phyloP scores from a whole-genome alignment of 148 eudicot species.

The Vaccinium macrocarpon region DNA sequence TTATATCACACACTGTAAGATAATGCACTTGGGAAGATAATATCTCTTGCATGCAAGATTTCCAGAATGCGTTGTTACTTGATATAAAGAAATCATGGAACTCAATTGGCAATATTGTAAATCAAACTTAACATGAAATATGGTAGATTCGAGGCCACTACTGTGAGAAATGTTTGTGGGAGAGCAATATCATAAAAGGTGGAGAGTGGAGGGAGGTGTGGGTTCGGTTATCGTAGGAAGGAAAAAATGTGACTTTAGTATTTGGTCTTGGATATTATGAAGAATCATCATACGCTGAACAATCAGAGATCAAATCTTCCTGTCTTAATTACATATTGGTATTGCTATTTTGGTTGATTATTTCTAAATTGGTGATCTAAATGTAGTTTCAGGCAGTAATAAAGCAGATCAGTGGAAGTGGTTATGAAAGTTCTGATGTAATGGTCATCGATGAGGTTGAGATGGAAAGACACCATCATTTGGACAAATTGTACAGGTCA shows the following conservation, averaged over 20 bases:
- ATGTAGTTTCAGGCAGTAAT: constrained; percentile 72
- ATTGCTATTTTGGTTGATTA: neutral
- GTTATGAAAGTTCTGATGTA: constrained; percentile 79
- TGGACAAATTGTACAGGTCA: constrained; percentile 82
- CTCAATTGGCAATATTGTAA: neutral
- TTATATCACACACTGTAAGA: neutral
- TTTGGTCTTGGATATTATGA: neutral
- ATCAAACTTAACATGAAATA: neutral
- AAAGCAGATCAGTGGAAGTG: constrained; percentile 78
- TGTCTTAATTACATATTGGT: neutral
- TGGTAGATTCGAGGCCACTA: neutral
- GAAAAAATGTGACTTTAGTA: neutral
- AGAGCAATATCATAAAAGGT: neutral
- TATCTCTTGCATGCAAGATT: neutral
- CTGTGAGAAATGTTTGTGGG: neutral
- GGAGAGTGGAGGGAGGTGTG: neutral
- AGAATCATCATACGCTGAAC: neutral
- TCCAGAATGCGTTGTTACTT: neutral
- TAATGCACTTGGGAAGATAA: neutral
- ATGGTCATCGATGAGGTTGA: constrained; percentile 93
- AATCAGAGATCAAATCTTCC: neutral
- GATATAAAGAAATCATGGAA: neutral
- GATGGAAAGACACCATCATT: constrained; percentile 78
- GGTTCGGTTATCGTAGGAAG: neutral
- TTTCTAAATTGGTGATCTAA: constrained; percentile 14